Evolutionary conservation across 2,329 filamentous ascomycete species (phyloP).

Genomic region (Coniochaeta pulveracea): DNA sequence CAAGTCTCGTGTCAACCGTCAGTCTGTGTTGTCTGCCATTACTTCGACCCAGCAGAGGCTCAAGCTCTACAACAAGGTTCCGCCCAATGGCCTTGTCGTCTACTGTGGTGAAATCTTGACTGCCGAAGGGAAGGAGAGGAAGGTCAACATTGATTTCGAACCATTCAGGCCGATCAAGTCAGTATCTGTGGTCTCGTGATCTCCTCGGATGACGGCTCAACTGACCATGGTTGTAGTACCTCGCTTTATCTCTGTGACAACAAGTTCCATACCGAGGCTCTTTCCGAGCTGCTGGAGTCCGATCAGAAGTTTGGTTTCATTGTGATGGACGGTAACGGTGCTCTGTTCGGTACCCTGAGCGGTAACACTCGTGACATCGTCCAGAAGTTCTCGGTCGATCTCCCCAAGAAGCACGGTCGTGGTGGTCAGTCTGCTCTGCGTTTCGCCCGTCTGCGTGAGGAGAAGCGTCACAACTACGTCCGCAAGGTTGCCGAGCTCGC

Average conservation of each 20-base stretch:
- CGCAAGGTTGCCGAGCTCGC: slow-evolving; percentile 96
- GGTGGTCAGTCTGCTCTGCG: slow-evolving; percentile 98
- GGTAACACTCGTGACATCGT: slow-evolving; percentile 95
- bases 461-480: slow-evolving; percentile 99
- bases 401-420: slow-evolving; percentile 99
- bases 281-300: slow-evolving; percentile 93
- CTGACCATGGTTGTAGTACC: too few relatives aligned
- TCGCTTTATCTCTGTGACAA: slow-evolving; percentile 99
- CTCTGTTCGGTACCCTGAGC: slow-evolving; percentile 90
- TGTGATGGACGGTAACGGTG: slow-evolving; percentile 98
- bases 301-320: slow-evolving; percentile 99
- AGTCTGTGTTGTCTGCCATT: slow-evolving; percentile 95
- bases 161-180: slow-evolving; percentile 99
- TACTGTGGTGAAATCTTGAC: slow-evolving; percentile 99
- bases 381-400: slow-evolving; percentile 96
- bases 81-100: slow-evolving; percentile 91
- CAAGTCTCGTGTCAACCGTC: slow-evolving; percentile 97
- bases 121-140: slow-evolving; percentile 94
- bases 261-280: slow-evolving; percentile 97
- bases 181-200: too few relatives aligned
- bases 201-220: too few relatives aligned
- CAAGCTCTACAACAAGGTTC: slow-evolving; percentile 98
- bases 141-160: slow-evolving; percentile 99
- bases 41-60: slow-evolving; percentile 98
- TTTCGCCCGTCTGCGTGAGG: slow-evolving; percentile 98